phyloP scores from a whole-genome alignment of 1,284 basidiomycete genomes.

The Fomitopsis palustris region DNA sequence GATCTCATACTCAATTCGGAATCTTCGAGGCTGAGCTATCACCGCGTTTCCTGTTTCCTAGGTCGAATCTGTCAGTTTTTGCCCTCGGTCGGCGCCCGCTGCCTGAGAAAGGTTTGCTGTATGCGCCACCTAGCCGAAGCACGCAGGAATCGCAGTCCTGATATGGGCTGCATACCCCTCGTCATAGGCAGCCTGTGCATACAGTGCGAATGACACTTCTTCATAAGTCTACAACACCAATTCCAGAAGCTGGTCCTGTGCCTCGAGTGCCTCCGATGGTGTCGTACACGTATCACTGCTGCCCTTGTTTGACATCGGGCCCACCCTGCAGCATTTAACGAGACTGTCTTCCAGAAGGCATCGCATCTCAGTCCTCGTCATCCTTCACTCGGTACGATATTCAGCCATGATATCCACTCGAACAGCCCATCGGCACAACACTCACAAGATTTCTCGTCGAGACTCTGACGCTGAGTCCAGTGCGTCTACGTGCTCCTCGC shows the following conservation, averaged over 20 bases:
- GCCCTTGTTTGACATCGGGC: conserved; percentile 1
- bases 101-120: not conserved
- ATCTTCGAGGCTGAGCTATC: not conserved
- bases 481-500: conserved; percentile 41
- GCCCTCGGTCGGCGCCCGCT: not conserved
- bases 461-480: conserved; percentile 32
- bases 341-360: not conserved
- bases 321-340: not conserved
- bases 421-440: not conserved
- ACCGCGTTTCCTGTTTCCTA: not conserved
- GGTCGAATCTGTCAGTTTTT: not conserved
- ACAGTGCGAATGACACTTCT: not conserved
- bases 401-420: not conserved
- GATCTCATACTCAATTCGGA: not conserved
- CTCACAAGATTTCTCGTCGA: conserved; percentile 10
- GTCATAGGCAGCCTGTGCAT: not conserved
- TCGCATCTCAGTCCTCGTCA: not conserved
- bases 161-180: not conserved
- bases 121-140: not conserved
- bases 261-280: not conserved
- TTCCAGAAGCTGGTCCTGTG: not conserved
- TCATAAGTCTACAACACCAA: not conserved
- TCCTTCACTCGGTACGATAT: not conserved
- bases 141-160: not conserved
- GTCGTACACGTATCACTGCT: not conserved